phyloP scores from a whole-genome alignment of 805 yeast species.

The Lachancea sp. region DNA sequence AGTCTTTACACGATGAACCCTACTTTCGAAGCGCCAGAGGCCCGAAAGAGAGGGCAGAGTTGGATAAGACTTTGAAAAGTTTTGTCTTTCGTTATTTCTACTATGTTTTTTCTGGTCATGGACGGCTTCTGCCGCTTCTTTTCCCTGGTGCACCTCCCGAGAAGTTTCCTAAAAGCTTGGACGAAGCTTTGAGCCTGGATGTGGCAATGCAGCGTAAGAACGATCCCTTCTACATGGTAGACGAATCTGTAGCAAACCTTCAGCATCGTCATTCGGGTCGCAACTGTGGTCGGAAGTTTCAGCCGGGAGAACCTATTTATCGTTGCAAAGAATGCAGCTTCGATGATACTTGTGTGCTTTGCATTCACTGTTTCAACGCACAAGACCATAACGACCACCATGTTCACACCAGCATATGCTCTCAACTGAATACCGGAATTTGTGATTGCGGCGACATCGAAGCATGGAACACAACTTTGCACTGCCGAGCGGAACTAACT shows the following conservation, averaged over 20 bases:
- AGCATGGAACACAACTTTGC: constrained; percentile 49
- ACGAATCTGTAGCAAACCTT: constrained; percentile 11
- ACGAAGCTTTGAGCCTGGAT: constrained; percentile 17
- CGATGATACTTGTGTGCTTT: constrained; percentile 73
- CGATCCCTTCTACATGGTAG: constrained; percentile 17
- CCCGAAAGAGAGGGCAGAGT: constrained; percentile 25
- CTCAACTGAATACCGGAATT: constrained; percentile 46
- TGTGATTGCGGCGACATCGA: constrained; percentile 71
- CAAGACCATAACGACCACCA: constrained; percentile 63
- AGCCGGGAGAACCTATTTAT: constrained; percentile 58
- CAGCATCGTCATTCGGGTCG: constrained; percentile 46
- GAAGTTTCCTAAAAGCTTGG: constrained; percentile 19
- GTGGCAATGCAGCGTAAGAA: constrained; percentile 8
- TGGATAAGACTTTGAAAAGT: constrained; percentile 24
- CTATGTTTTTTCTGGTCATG: constrained; percentile 35
- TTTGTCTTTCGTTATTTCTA: constrained; percentile 28
- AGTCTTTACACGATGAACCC: constrained; percentile 18
- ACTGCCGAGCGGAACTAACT: constrained; percentile 41
- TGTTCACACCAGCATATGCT: constrained; percentile 47
- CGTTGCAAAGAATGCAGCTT: constrained; percentile 71
- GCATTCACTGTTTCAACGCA: constrained; percentile 65
- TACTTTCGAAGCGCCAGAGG: constrained; percentile 21
- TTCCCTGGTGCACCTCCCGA: constrained; percentile 23
- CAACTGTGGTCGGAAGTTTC: constrained; percentile 62
- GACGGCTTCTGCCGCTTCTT: constrained; percentile 31